Evolutionary conservation across 176 grass and related monocot species (phyloP), one percentile per base, ranked within the genome.

Genomic region (Avena atlantica): DNA sequence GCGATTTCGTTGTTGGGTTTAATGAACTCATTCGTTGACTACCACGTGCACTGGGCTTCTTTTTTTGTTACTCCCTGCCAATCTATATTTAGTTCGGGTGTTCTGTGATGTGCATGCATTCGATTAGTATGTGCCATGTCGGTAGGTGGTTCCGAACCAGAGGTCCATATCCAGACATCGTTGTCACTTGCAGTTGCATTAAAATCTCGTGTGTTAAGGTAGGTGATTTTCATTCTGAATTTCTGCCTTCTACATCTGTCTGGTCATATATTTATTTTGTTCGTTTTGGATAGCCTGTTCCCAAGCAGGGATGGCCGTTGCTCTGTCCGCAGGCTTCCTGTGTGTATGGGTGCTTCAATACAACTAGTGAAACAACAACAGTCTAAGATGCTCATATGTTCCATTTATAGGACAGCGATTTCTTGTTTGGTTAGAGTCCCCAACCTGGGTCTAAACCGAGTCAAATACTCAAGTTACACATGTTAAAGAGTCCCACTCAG

Each of bases 21-120:
- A 53, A 73, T 70, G 27, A 77, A 70, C 76, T 51, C 44, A 2
- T 40, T 27, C 34, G 82, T 91, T 88, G 86, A 81, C 82, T 21
- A 77, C 31, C 69, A 53, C 81, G 68, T 81, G 81, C 60, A 45
- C 15, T 25, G 2, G 48, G 34, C 9, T 44, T 59, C 40, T 79
- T 60, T 82, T 55, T 56, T 23, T 19, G 49, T 24, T 51, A 29
- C 7, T 15, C 52, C 4, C 61, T 73, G 40, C n/a, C 68, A 64
- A 31, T 62, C 70, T 55, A 47, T 81, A 29, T 55, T 31, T 73
- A 70, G 29, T 69, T 81, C 16, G 11, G 36, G 2, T 20, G 47
- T 75, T 42, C 45, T 37, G 13, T 70, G 15, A 23, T 52, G 63
- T 65, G n/a, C 45, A 66, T 73, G 12, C 45, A 37, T 63, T n/a